Conservation (phyloP, 352 stramenopile species). For the Phytophthora pseudosyringae region DNA sequence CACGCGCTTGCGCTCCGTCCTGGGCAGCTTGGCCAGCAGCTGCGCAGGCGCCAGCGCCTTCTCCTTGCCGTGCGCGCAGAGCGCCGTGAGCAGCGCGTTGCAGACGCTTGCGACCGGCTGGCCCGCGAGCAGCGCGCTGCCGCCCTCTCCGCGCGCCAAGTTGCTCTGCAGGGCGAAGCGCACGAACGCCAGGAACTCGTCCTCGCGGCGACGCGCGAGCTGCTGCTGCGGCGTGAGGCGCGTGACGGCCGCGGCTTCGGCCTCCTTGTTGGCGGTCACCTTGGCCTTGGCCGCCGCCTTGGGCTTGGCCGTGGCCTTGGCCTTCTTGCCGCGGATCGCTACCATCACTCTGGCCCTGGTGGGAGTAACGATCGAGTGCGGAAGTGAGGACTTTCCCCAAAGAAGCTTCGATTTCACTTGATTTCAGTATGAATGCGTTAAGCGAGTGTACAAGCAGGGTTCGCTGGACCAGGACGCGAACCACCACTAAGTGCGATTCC, state of each 20-base stretch:
- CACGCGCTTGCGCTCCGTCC: constrained; percentile 70
- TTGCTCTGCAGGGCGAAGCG: constrained; percentile 55
- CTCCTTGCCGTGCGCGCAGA: constrained; percentile 65
- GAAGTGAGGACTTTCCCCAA: constrained; percentile 6
- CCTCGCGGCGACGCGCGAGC: constrained; percentile 38
- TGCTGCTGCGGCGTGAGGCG: constrained; percentile 43
- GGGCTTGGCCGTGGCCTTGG: constrained; percentile 65
- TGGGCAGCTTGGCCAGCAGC: constrained; percentile 69
- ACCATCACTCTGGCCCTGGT: constrained; percentile 49
- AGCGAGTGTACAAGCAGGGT: constrained; percentile 1
- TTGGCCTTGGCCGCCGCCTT: constrained; percentile 49
- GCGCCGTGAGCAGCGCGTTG: constrained; percentile 59
- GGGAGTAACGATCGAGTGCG: background rate
- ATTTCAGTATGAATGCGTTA: constrained; percentile 19
- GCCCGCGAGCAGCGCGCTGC: background rate
- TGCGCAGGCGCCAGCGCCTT: constrained; percentile 47
- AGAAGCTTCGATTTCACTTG: constrained; percentile 17
- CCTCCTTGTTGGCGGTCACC: constrained; percentile 28
- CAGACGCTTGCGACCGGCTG: constrained; percentile 37
- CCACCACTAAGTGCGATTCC: constrained; percentile 22
- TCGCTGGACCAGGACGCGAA: constrained; percentile 12
- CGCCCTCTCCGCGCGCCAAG: constrained; percentile 33
- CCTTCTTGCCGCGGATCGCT: constrained; percentile 76
- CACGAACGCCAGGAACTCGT: constrained; percentile 58
- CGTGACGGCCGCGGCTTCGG: constrained; percentile 15